Conservation (phyloP, 441 rosid species). For the Cnidoscolus chayamansa region DNA sequence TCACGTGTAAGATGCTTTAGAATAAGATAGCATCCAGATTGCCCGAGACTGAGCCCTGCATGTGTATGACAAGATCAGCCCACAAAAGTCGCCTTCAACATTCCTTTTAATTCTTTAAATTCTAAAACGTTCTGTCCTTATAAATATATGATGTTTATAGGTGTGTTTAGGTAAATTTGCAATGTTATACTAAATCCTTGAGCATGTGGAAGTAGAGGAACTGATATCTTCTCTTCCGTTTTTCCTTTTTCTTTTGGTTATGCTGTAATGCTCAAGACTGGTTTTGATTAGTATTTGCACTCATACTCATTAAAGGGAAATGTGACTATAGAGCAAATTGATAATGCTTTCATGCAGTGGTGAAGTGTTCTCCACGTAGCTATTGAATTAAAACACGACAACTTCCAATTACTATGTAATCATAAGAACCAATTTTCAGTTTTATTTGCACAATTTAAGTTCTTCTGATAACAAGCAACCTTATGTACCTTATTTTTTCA, state of each 20-base stretch:
- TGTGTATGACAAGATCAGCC: not conserved
- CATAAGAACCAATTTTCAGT: too few species aligned
- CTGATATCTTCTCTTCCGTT: not conserved
- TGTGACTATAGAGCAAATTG: not conserved
- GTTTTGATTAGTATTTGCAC: not conserved
- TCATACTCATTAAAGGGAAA: not conserved
- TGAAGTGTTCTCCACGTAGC: not conserved
- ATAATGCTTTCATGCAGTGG: not conserved
- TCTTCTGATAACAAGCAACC: not conserved
- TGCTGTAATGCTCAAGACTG: not conserved
- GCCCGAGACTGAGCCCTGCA: too few species aligned
- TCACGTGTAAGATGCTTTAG: too few species aligned
- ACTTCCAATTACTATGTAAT: too few species aligned
- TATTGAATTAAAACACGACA: too few species aligned
- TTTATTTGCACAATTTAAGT: too few species aligned
- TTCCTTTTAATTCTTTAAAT: not conserved
- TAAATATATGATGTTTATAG: not conserved
- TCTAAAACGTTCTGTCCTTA: not conserved
- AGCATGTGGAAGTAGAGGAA: not conserved
- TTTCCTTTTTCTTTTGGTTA: not conserved
- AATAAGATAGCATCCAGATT: too few species aligned
- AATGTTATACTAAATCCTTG: not conserved
- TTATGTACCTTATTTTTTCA: not conserved
- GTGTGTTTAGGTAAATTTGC: not conserved
- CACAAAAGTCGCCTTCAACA: not conserved